phyloP scores from a whole-genome alignment of 1,284 basidiomycete genomes.

The Crucibulum parvulum region DNA sequence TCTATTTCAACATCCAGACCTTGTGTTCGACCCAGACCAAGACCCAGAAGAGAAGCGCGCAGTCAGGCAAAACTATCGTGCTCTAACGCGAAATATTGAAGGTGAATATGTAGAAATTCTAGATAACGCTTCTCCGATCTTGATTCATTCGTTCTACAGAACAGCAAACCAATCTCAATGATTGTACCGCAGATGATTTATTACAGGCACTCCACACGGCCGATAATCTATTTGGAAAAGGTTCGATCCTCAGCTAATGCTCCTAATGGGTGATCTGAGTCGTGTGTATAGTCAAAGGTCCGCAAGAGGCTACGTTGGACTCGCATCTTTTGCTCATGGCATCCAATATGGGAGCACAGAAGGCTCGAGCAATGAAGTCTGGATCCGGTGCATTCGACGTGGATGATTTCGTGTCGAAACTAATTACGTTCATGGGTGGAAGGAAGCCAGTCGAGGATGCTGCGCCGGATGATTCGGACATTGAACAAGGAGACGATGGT shows the following conservation, averaged over 20 bases:
- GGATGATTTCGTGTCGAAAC: slow-evolving; percentile 81
- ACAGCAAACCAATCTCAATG: slow-evolving; percentile 56
- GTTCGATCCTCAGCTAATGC: slow-evolving; percentile 36
- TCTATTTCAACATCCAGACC: slow-evolving; percentile 21
- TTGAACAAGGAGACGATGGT: slow-evolving; percentile 46
- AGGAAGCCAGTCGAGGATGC: slow-evolving; percentile 51
- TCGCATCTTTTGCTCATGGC: slow-evolving; percentile 75
- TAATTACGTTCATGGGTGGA: slow-evolving; percentile 78
- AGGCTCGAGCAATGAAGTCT: slow-evolving; percentile 87
- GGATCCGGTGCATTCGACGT: slow-evolving; percentile 84
- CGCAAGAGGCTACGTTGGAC: slow-evolving; percentile 83
- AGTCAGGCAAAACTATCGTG: slow-evolving; percentile 73
- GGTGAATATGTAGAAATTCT: slow-evolving; percentile 41
- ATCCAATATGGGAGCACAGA: slow-evolving; percentile 75
- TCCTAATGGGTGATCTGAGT: slow-evolving; percentile 4
- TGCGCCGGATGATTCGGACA: slow-evolving; percentile 53
- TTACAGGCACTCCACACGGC: slow-evolving; percentile 60
- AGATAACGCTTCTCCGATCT: neutral
- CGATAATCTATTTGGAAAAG: slow-evolving; percentile 67
- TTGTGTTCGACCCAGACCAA: slow-evolving; percentile 81
- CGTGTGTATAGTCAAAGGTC: slow-evolving; percentile 66
- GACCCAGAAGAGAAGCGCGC: slow-evolving; percentile 76
- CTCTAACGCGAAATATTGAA: slow-evolving; percentile 66
- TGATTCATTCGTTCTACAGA: slow-evolving; percentile 26
- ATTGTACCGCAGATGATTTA: slow-evolving; percentile 62